A percentile compares a stretch with the other conserved stretches of the same genome.
Conservation (phyloP, 345 rosid genomes). For the Citropsis articulata region DNA sequence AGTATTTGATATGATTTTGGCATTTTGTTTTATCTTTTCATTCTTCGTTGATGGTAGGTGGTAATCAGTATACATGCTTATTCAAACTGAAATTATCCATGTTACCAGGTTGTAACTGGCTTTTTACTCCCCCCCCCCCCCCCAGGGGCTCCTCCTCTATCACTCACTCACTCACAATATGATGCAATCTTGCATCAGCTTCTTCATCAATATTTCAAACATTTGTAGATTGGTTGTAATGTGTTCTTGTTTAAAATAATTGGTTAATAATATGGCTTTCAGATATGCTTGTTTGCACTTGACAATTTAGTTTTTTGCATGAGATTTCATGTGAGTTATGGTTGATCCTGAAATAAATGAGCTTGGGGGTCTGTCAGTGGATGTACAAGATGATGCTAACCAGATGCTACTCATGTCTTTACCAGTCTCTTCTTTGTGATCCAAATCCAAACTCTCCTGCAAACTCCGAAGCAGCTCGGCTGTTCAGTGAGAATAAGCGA, state of each 20-base stretch:
- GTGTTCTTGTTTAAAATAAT: not conserved
- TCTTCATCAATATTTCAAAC: no score
- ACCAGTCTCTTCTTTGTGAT: slow-evolving; percentile 73
- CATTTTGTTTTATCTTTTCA: not conserved
- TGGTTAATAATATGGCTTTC: not conserved
- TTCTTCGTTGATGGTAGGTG: not conserved
- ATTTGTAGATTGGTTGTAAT: not conserved
- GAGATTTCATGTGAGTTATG: not conserved
- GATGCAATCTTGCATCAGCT: not conserved
- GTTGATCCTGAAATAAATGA: not conserved
- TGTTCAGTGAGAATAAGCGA: slow-evolving; percentile 75
- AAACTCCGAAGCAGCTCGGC: slow-evolving; percentile 79
- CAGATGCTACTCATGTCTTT: not conserved
- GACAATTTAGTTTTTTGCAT: not conserved
- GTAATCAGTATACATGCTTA: not conserved
- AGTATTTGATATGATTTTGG: not conserved
- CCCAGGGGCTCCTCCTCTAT: accelerated
- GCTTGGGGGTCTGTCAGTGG: not conserved
- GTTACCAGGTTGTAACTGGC: not conserved
- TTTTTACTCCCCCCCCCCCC: no score
- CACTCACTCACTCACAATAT: not conserved
- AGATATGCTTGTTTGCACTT: not conserved
- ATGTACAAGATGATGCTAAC: not conserved
- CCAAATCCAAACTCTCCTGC: slow-evolving; percentile 91
- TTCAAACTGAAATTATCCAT: not conserved